Evolutionary conservation across 2,329 filamentous ascomycete species (phyloP).

Genomic region (Verticillium albo-atrum): DNA sequence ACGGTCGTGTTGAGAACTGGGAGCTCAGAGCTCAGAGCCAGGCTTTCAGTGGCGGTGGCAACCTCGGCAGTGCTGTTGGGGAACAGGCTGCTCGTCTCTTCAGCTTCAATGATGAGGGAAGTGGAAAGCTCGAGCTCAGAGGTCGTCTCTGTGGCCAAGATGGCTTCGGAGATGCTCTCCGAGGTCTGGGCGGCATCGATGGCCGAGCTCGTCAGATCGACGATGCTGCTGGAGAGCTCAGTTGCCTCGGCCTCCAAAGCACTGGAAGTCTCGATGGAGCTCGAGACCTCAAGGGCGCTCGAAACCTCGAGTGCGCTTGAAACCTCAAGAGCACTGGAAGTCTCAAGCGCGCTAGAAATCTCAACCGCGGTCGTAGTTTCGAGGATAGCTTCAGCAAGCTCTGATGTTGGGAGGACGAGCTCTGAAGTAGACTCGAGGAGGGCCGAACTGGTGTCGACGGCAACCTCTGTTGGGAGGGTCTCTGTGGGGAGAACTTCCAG

Average conservation of each 20-base stretch:
- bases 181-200: neutral
- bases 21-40: conserved; percentile 3
- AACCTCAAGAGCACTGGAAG: neutral
- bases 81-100: neutral
- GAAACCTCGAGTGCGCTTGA: neutral
- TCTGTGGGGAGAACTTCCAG: neutral
- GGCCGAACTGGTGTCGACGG: neutral
- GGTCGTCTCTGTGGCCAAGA: neutral
- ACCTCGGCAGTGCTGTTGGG: neutral
- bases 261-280: neutral
- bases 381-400: neutral
- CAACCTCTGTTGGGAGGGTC: neutral
- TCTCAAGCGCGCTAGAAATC: neutral
- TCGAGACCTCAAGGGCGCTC: neutral
- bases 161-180: neutral
- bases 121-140: neutral
- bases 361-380: neutral
- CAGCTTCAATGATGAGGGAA: neutral
- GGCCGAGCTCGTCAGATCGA: neutral
- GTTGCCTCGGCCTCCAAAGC: neutral
- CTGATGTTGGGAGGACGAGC: neutral
- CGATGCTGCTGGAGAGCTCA: neutral
- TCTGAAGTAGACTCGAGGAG: neutral
- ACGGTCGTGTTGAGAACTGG: neutral
- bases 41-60: conserved; percentile 1